phyloP scores from a whole-genome alignment of 179 eudicot species.

The Nepenthes alata region DNA sequence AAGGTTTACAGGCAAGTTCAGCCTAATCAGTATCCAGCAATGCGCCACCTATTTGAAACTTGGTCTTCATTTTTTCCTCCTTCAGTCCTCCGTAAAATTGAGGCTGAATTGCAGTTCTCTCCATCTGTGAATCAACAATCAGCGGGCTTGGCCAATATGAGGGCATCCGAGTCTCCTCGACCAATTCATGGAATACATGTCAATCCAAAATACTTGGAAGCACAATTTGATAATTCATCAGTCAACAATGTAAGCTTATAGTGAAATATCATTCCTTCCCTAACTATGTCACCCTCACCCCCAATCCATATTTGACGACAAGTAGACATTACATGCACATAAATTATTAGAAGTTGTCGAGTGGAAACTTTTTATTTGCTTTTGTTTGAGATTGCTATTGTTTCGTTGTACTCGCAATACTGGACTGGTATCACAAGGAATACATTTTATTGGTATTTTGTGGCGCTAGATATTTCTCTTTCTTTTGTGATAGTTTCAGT shows the following conservation, averaged over 20 bases:
- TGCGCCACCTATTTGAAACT: constrained; percentile 85
- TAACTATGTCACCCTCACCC: background rate
- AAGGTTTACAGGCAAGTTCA: constrained; percentile 70
- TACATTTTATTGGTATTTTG: too few relatives aligned
- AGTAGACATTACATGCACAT: background rate
- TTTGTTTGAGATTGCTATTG: too few relatives aligned
- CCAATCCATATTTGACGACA: background rate
- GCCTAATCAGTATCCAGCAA: constrained; percentile 48
- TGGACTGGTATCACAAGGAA: background rate
- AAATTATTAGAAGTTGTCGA: too few relatives aligned
- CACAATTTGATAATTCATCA: constrained; percentile 50
- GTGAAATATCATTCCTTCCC: background rate
- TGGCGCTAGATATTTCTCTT: too few relatives aligned
- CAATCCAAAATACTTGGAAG: constrained; percentile 88
- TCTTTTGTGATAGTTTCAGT: too few relatives aligned
- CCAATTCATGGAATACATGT: constrained; percentile 93
- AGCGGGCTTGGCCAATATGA: constrained; percentile 30
- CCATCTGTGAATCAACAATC: constrained; percentile 42
- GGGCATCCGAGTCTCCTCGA: constrained; percentile 82
- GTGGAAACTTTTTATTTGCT: too few relatives aligned
- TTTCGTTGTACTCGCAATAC: background rate
- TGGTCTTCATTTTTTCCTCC: constrained; percentile 82
- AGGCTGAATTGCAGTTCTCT: constrained; percentile 56
- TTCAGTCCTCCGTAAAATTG: constrained; percentile 67
- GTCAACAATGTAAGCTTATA: constrained; percentile 43